These are phyloP conservation scores for Dioscorea cayenensis DNA, from an alignment of 116 monocot genomes.

Conservation along the genomic window DNA sequence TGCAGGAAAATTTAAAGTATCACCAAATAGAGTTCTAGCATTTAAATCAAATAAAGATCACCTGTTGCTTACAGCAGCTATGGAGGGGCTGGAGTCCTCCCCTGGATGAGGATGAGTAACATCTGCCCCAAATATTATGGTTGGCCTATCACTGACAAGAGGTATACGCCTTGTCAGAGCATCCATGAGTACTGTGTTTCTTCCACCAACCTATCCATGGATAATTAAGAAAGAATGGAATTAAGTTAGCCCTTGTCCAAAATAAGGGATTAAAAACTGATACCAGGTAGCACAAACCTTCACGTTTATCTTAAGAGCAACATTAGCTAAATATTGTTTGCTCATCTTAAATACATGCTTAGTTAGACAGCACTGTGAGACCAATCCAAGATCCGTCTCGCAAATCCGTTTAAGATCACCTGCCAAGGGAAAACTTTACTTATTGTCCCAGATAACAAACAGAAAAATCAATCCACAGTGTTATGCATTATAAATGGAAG, in stretches of 20 bases:
- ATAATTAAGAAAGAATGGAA: neutral
- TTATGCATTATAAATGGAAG: too few species aligned
- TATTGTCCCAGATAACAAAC: too few species aligned
- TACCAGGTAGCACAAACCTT: slow-evolving; percentile 35
- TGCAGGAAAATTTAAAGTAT: slow-evolving; percentile 9
- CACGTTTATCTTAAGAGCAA: slow-evolving; percentile 92
- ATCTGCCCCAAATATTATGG: slow-evolving; percentile 98
- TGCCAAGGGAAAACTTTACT: slow-evolving; percentile 5
- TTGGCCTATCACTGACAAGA: slow-evolving; percentile 60
- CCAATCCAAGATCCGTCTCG: slow-evolving; percentile 91
- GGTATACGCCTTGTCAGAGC: slow-evolving; percentile 67
- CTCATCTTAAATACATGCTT: slow-evolving; percentile 77
- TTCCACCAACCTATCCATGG: slow-evolving; percentile 64
- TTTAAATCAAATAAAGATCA: neutral
- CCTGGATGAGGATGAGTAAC: slow-evolving; percentile 98
- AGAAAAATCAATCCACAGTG: too few species aligned
- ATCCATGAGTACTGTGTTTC: slow-evolving; percentile 85
- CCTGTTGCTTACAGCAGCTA: slow-evolving; percentile 72
- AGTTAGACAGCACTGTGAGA: slow-evolving; percentile 86
- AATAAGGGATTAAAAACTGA: neutral
- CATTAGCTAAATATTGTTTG: slow-evolving; percentile 92
- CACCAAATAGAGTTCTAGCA: neutral
- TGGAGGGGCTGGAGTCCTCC: slow-evolving; percentile 86
- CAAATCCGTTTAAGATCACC: slow-evolving; percentile 92
- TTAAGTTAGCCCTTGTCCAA: neutral